Evolutionary conservation across 331 rosid species (phyloP).

Genomic region (Prunus yedoensis): DNA sequence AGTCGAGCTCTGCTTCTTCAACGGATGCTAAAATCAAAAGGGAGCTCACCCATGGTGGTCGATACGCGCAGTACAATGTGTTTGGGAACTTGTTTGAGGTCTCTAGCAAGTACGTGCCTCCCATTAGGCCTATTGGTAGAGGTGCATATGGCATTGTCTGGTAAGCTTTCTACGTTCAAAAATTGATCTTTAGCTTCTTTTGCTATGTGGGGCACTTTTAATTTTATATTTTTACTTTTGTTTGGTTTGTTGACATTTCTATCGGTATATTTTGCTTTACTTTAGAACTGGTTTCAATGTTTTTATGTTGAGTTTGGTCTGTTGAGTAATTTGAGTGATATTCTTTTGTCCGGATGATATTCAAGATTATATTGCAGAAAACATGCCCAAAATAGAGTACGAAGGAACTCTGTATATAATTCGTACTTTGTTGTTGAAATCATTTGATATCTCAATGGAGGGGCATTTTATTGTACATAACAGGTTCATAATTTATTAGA

Average conservation of each 20-base stretch:
- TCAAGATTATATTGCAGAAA: slow-evolving; percentile 4
- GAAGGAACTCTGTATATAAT: neutral
- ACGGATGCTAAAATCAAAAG: too few species aligned
- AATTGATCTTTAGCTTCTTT: slow-evolving; percentile 2
- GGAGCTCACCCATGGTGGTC: too few species aligned
- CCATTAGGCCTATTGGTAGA: too few species aligned
- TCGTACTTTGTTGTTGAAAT: neutral
- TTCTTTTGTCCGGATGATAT: neutral
- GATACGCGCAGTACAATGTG: too few species aligned
- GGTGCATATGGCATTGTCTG: too few species aligned
- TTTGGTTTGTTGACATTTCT: neutral
- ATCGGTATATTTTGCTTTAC: neutral
- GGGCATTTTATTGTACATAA: neutral
- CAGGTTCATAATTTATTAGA: neutral
- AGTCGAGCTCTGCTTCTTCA: too few species aligned
- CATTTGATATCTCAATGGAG: neutral
- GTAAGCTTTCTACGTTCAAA: slow-evolving; percentile 37
- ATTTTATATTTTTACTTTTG: neutral
- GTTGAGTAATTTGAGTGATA: neutral
- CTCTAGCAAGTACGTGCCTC: too few species aligned
- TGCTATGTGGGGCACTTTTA: neutral
- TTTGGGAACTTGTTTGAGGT: too few species aligned
- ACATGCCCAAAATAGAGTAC: neutral
- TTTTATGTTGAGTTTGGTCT: neutral
- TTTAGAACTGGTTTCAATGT: neutral